A percentile compares a stretch with the other conserved stretches of the same genome.
Conservation (phyloP, 2,329 filamentous ascomycete genomes). For the Hortaea werneckii region DNA sequence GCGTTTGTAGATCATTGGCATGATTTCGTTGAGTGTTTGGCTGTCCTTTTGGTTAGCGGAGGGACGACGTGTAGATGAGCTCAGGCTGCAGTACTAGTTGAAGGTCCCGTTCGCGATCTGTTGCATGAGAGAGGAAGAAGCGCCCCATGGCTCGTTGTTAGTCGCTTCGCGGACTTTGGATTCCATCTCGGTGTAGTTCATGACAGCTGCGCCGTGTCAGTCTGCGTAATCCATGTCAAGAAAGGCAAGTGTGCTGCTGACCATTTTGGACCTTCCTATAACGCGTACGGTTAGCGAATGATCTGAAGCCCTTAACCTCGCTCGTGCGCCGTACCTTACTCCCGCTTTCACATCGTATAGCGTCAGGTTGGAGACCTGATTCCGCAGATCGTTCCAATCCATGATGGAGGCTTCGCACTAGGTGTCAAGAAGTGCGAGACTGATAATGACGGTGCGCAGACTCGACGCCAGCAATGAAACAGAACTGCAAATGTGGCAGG, state of each 20-base stretch:
- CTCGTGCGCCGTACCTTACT: slow-evolving; percentile 46
- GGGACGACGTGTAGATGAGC: background rate
- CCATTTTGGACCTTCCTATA: slow-evolving; percentile 87
- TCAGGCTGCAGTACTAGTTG: slow-evolving; percentile 65
- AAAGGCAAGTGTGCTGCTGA: slow-evolving; percentile 30
- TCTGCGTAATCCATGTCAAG: background rate
- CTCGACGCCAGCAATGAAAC: too few species aligned
- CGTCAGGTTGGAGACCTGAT: slow-evolving; percentile 64
- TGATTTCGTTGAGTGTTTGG: slow-evolving; percentile 95
- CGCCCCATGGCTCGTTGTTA: slow-evolving; percentile 97
- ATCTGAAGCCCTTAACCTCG: too few species aligned
- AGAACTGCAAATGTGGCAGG: too few species aligned
- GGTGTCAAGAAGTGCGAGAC: too few species aligned
- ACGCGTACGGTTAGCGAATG: too few species aligned
- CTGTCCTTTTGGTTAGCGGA: slow-evolving; percentile 40
- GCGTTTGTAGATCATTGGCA: slow-evolving; percentile 99
- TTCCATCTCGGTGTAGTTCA: slow-evolving; percentile 91
- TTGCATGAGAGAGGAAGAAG: slow-evolving; percentile 77
- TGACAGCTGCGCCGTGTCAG: slow-evolving; percentile 1
- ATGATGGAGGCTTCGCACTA: slow-evolving; percentile 37
- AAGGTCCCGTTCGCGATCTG: slow-evolving; percentile 97
- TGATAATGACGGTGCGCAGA: too few species aligned
- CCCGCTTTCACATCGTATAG: slow-evolving; percentile 93
- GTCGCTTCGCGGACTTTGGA: slow-evolving; percentile 83
- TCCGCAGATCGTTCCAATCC: slow-evolving; percentile 78